Percentiles rank a stretch among this genome's conserved stretches.
Conservation (phyloP, 768 basidiomycete genomes). For the Lactifluus echinatus region DNA sequence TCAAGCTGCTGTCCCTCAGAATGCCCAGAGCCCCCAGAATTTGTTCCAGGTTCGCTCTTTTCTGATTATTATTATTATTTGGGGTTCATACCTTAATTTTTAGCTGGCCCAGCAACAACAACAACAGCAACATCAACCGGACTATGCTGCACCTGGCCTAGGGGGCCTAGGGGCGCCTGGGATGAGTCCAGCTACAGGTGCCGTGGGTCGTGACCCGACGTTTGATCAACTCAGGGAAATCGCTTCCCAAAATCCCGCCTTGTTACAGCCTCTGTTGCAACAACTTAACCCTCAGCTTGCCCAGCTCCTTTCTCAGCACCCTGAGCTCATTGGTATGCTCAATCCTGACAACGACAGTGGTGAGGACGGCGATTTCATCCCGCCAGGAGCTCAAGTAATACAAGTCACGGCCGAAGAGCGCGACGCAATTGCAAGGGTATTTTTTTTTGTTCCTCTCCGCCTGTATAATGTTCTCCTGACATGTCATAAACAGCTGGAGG, state of each 20-base stretch:
- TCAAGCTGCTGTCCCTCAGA: conserved; percentile 49
- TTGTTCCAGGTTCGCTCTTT: conserved; percentile 63
- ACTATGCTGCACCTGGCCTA: conserved; percentile 25
- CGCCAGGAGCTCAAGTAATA: conserved; percentile 52
- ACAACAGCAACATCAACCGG: conserved; percentile 36
- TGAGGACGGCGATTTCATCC: conserved; percentile 29
- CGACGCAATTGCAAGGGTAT: conserved; percentile 80
- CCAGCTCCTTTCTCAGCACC: conserved; percentile 59
- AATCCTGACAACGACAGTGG: conserved; percentile 36
- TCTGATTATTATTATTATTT: not conserved
- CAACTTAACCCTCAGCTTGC: conserved; percentile 83
- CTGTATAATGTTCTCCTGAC: not conserved
- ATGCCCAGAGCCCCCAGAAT: conserved; percentile 75
- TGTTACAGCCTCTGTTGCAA: conserved; percentile 75
- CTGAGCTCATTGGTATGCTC: conserved; percentile 61
- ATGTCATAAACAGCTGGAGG: conserved; percentile 53
- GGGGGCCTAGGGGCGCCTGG: conserved; percentile 28
- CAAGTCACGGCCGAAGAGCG: conserved; percentile 81
- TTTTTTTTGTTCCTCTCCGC: not conserved
- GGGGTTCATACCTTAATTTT: not conserved
- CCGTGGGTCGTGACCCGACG: conserved; percentile 54
- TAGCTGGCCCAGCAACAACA: conserved; percentile 71
- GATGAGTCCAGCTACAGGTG: conserved; percentile 36
- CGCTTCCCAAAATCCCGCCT: conserved; percentile 65
- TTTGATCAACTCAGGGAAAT: conserved; percentile 66